Base-by-base conservation (phyloP, 306 rosid genomes). In the Quercus wislizeni region DNA sequence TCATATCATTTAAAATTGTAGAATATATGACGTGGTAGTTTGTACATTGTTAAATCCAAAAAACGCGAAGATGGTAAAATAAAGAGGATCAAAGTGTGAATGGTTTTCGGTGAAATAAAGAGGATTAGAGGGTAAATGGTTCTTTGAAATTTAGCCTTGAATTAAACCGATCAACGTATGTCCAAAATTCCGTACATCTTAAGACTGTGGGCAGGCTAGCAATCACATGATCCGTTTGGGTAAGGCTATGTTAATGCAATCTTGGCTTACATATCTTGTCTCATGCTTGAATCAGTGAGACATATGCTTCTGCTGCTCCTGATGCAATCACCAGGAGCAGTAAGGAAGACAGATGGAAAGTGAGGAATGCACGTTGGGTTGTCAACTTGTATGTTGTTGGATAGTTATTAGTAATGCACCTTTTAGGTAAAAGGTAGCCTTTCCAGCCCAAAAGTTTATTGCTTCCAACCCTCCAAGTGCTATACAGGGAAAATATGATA, bases 361-460 rank as follows among this genome's bases (percentile, higher is more conserved):
- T 10, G 74, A 67, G 87, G 55, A 78, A 70, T 70, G 86, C 93
- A 86, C 87, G 93, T 87, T 89, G 77, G 82, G 80, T 69, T 89
- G 90, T 86, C 82, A 86, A 76, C 33, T 83, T 75, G 89, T 69
- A 86, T 64, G 80, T 71, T 79, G 86, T 81, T 81, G 74, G 79
- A 67, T 85, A 52, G 75, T 55, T 58, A 17, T 38, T 58, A 33
- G 30, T 73, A 81, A 79, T 79, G 20, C 65, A 80, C 69, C 76
- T 85, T 86, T 83, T 87, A 82, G 89, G 89, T 85, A 85, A 78
- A 55, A 80, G 70, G 79, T 64, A 75, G 74, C 55, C 88, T 84
- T 89, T 81, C 87, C 92, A 86, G 83, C 92, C 79, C 85, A 68
- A 71, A 80, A 67, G 69, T 30, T 68, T 21, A 46, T 9, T 46